Percentiles rank a stretch among this genome's conserved stretches.
phyloP scores from a whole-genome alignment of 2,329 filamentous ascomycete species.

The Colletotrichum sp. region DNA sequence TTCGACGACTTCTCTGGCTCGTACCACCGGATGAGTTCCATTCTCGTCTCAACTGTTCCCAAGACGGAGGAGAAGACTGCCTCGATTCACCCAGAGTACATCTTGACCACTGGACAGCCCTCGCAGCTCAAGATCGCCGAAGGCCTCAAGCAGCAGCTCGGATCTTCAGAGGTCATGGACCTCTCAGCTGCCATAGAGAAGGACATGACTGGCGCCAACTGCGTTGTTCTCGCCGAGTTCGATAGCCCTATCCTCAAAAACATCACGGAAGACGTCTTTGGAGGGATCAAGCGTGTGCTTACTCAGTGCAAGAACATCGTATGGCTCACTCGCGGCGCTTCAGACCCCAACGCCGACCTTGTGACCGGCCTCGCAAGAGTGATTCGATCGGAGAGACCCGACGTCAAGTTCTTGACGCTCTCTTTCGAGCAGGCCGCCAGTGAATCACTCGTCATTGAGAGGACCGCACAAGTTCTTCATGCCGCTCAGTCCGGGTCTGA shows the following conservation, averaged over 20 bases:
- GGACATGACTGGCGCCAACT: conserved; percentile 18
- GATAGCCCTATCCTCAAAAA: conserved; percentile 22
- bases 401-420: conserved; percentile 22
- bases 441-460: not conserved
- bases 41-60: conserved; percentile 27
- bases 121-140: not conserved
- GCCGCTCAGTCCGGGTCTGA: not conserved
- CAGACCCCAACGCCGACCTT: conserved; percentile 24
- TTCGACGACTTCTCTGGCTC: conserved; percentile 27
- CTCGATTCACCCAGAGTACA: not conserved
- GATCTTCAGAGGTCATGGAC: not conserved
- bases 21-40: conserved; percentile 14
- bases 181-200: not conserved
- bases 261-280: conserved; percentile 22
- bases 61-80: not conserved
- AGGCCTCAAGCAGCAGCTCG: not conserved
- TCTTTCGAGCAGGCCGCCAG: conserved; percentile 20
- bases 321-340: conserved; percentile 8
- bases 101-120: not conserved
- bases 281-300: conserved; percentile 24
- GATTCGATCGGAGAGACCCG: conserved; percentile 22
- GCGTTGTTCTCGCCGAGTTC: conserved; percentile 27
- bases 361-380: conserved; percentile 27
- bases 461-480: not conserved
- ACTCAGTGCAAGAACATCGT: conserved; percentile 18